Conservation (phyloP, 163 green algal genomes). For the Coccomyxa subellipsoidea region DNA sequence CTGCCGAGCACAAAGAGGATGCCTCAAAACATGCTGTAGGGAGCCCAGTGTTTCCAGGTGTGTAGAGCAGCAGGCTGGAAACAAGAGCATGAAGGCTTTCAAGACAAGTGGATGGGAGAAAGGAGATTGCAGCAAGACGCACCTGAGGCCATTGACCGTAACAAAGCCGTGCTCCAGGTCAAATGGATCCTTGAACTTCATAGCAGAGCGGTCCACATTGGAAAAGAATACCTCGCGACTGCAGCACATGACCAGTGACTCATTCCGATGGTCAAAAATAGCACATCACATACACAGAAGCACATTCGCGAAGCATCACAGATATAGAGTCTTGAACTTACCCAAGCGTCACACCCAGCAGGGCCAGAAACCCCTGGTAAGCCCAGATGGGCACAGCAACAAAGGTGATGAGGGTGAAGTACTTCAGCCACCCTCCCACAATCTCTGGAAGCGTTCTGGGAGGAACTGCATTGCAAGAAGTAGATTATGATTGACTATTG, state of each 20-base stretch:
- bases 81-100: no score
- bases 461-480: neutral
- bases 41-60: no score
- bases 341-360: slow-evolving; percentile 7
- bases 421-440: neutral
- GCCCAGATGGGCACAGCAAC: neutral
- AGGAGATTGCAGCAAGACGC: neutral
- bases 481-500: neutral
- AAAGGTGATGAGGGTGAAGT: neutral
- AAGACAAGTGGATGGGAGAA: neutral
- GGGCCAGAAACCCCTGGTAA: neutral
- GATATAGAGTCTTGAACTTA: neutral
- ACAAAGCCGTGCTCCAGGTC: slow-evolving; percentile 14
- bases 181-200: neutral
- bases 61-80: no score
- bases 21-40: no score
- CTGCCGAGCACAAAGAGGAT: slow-evolving; percentile 13
- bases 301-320: neutral
- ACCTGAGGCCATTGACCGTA: slow-evolving; percentile 35
- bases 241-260: neutral
- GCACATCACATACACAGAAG: neutral
- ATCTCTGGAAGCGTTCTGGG: neutral
- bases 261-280: neutral
- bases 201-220: neutral
- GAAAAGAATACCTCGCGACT: neutral